A percentile compares a stretch with the other conserved stretches of the same genome.
phyloP scores from a whole-genome alignment of 139 green algal genomes.

The Auxenochlorella pyrenoidosa region DNA sequence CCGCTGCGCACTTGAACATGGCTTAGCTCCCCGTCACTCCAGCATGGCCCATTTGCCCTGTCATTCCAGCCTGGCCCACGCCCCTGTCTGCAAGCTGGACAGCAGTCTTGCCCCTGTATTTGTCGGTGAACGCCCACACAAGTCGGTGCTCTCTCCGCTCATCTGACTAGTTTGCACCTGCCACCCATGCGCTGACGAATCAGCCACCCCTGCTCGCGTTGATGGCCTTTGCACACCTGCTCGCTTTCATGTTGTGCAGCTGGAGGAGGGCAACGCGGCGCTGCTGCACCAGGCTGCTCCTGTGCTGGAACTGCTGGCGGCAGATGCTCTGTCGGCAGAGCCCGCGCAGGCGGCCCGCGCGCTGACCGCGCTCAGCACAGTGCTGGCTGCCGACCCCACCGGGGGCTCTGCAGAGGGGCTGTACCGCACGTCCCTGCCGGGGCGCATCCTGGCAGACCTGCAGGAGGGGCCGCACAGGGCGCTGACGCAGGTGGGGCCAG shows the following conservation, averaged over 20 bases:
- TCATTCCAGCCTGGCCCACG: too few species aligned
- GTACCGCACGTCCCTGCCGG: constrained; percentile 56
- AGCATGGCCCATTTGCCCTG: too few species aligned
- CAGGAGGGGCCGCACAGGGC: constrained; percentile 17
- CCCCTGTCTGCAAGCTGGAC: too few species aligned
- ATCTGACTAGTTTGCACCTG: too few species aligned
- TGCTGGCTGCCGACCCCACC: constrained; percentile 57
- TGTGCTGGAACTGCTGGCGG: constrained; percentile 54
- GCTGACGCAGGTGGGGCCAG: constrained; percentile 28
- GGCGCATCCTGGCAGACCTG: constrained; percentile 61
- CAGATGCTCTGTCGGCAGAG: constrained; percentile 52
- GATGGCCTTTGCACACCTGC: too few species aligned
- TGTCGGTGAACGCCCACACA: too few species aligned
- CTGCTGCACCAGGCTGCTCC: constrained; percentile 22
- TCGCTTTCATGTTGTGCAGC: constrained; percentile 14
- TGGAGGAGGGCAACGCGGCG: constrained; percentile 50
- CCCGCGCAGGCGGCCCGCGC: constrained; percentile 48
- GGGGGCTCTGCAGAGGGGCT: constrained; percentile 46
- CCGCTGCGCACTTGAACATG: too few species aligned
- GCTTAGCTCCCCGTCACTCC: too few species aligned
- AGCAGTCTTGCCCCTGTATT: too few species aligned
- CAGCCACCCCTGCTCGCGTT: too few species aligned
- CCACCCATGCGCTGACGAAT: too few species aligned
- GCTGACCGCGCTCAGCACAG: constrained; percentile 67
- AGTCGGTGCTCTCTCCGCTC: too few species aligned